Evolutionary conservation across 768 basidiomycete species (phyloP).

Genomic region (Exidia glandulosa): DNA sequence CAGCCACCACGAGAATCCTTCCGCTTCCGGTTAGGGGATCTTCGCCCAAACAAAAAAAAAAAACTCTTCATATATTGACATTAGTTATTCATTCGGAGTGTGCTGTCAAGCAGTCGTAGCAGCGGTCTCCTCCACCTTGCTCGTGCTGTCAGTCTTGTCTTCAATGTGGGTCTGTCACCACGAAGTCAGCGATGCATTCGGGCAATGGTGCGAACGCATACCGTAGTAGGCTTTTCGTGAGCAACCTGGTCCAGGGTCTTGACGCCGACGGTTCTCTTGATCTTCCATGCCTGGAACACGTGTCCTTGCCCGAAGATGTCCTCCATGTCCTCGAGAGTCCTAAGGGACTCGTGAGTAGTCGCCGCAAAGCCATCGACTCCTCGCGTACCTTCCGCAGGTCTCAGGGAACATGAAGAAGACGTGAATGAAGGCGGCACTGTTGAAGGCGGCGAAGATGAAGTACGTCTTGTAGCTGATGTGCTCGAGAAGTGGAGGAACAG

Average conservation of each 20-base stretch:
- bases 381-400: slow-evolving; percentile 37
- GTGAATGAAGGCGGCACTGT: slow-evolving; percentile 60
- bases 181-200: not conserved
- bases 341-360: slow-evolving; percentile 3
- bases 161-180: not conserved
- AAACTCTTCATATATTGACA: too few relatives aligned
- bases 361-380: not conserved
- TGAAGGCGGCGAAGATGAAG: slow-evolving; percentile 70
- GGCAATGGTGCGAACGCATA: not conserved
- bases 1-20: too few relatives aligned
- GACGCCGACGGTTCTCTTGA: slow-evolving; percentile 8
- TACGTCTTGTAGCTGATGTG: slow-evolving; percentile 24
- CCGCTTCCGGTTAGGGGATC: too few relatives aligned
- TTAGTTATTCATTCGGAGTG: too few relatives aligned
- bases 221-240: not conserved
- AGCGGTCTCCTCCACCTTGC: not conserved
- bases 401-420: slow-evolving; percentile 75
- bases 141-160: not conserved
- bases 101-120: too few relatives aligned
- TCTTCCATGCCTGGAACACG: slow-evolving; percentile 57
- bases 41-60: too few relatives aligned
- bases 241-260: slow-evolving; percentile 3
- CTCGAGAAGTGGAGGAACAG: slow-evolving; percentile 59
- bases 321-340: slow-evolving; percentile 70
- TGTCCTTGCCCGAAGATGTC: slow-evolving; percentile 65